Base-by-base conservation (phyloP, 164 flowering plant species). In the Amborella trichopoda region DNA sequence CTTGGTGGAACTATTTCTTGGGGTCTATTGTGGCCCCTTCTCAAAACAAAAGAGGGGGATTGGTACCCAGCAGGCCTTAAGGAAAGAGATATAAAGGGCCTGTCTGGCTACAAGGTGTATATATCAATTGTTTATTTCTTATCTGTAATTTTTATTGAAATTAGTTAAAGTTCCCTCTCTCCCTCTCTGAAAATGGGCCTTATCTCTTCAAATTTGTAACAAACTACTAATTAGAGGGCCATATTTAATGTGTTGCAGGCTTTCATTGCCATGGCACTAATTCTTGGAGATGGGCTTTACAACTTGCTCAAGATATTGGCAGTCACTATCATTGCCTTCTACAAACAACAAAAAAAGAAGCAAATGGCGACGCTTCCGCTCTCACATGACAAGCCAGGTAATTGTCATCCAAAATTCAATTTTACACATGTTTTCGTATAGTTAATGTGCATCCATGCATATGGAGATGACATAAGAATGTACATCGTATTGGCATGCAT, bases 1-100 rank as follows among this genome's bases (percentile, higher is more conserved):
- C 37, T 70, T 23, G 77, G 77, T 44, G 63, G 64, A 21, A 56
- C 68, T 27, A 53, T 72, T 8, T 75, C 81, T 2, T 69, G 75
- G 77, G 75, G 75, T 25, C 30, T 75, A 16, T 72, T 75, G 81
- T 75, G 81, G 81, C 81, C 81, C 5, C 66, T 68, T 21, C 72
- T 75, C 13, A 44, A 53, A 12, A 6, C 39, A 4, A 58, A 41
- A 28, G 53, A 58, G 46, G 81, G 81, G n/a, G 28, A 67, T 22
- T 75, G 81, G 81, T 75, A 62, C 50, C n/a, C 58, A 6, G 65
- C 64, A 23, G 52, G 43, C 0, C 40, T 48, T 3, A 3, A 30
- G 0, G 0, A 46, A 2, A 50, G 46, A 46, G 68, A 59, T 17
- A 67, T 75, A 16, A 69, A 67, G 30, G 73, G 77, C 42, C 49